phyloP scores from a whole-genome alignment of 1,139 yeast species.

The Geotrichum bryndzae region DNA sequence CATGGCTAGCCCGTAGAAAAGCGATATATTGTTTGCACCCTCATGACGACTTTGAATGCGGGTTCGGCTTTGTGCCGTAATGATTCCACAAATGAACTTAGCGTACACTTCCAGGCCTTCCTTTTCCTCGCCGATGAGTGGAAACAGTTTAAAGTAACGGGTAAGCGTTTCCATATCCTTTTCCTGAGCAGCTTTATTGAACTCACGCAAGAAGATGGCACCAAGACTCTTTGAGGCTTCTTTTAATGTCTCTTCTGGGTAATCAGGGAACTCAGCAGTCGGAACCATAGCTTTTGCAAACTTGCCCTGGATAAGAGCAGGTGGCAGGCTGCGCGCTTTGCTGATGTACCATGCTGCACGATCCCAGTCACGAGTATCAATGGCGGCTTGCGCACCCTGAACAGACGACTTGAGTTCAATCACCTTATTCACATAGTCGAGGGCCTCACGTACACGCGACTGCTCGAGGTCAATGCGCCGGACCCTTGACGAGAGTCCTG shows the following conservation, averaged over 20 bases:
- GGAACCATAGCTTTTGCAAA: conserved; percentile 87
- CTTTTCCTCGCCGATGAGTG: conserved; percentile 67
- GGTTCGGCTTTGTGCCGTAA: conserved; percentile 68
- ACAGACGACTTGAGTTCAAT: conserved; percentile 59
- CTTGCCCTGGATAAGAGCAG: conserved; percentile 50
- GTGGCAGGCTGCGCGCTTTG: conserved; percentile 50
- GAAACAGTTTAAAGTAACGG: conserved; percentile 76
- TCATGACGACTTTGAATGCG: conserved; percentile 41
- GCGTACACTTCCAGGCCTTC: conserved; percentile 78
- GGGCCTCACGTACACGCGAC: conserved; percentile 57
- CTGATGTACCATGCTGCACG: conserved; percentile 62
- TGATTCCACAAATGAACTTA: conserved; percentile 75
- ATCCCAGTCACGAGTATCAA: conserved; percentile 64
- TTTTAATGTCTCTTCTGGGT: conserved; percentile 53
- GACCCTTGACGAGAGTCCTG: conserved; percentile 61
- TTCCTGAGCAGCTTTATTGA: conserved; percentile 60
- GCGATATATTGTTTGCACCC: conserved; percentile 24
- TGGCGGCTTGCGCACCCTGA: conserved; percentile 60
- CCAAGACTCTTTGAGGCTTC: conserved; percentile 58
- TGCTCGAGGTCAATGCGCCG: conserved; percentile 67
- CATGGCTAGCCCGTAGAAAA: conserved; percentile 59
- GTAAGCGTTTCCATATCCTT: conserved; percentile 69
- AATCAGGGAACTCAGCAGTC: conserved; percentile 78
- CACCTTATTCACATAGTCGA: conserved; percentile 59
- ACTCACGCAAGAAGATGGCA: conserved; percentile 52